Percentiles rank a stretch among this genome's conserved stretches.
Evolutionary conservation across 805 yeast species (phyloP).

Genomic region (Monosporozyma aerobia): DNA sequence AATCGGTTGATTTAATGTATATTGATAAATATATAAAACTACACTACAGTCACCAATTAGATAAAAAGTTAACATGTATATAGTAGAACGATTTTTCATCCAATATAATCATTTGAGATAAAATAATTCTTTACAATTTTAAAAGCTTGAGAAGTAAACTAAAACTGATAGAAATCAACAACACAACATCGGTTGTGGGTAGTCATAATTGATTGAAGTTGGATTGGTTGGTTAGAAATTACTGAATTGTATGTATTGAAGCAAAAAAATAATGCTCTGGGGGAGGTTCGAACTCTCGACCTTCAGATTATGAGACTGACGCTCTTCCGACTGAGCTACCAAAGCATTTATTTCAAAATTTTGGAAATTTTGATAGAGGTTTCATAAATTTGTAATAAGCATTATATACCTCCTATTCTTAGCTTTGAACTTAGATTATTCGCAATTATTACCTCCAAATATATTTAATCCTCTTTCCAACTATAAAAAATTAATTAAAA

Average conservation of each 20-base stretch:
- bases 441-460: too few species aligned
- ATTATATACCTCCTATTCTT: too few species aligned
- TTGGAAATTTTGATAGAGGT: background rate
- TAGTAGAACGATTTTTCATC: background rate
- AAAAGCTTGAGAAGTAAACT: too few species aligned
- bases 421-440: too few species aligned
- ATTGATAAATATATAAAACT: background rate
- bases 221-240: too few species aligned
- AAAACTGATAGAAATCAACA: too few species aligned
- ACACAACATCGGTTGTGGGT: too few species aligned
- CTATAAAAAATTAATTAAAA: too few species aligned
- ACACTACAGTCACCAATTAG: background rate
- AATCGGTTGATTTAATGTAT: constrained; percentile 34
- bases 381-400: too few species aligned
- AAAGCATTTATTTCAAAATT: constrained; percentile 17
- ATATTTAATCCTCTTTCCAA: too few species aligned
- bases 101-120: background rate
- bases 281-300: constrained; percentile 41
- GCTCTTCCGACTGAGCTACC: constrained; percentile 43
- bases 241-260: background rate
- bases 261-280: constrained; percentile 29
- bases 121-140: background rate
- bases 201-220: too few species aligned
- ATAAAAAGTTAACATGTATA: background rate
- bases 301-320: constrained; percentile 42